Evolutionary conservation across 768 basidiomycete genomes (phyloP).

Genomic region (Rubroboletus satanas): DNA sequence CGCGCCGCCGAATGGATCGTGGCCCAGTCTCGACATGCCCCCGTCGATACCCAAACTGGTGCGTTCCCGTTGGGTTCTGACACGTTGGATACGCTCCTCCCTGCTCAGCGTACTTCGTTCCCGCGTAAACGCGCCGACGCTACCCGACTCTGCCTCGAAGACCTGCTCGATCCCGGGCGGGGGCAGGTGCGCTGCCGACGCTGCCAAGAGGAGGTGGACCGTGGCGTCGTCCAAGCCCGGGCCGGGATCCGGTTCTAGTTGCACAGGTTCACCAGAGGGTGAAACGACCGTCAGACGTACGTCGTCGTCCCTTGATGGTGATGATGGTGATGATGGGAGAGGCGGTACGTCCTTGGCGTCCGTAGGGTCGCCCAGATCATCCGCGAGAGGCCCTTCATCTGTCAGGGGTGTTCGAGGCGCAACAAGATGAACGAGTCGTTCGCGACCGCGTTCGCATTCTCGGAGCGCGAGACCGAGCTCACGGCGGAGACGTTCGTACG

Average conservation of each 20-base stretch:
- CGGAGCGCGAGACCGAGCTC: conserved; percentile 75
- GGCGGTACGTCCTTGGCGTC: not conserved
- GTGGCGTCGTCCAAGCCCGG: conserved; percentile 49
- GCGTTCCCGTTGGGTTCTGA: conserved; percentile 43
- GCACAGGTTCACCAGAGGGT: conserved; percentile 25
- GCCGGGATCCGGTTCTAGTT: not conserved
- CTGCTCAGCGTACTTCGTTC: conserved; percentile 65
- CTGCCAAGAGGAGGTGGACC: conserved; percentile 48
- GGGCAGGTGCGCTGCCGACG: conserved; percentile 54
- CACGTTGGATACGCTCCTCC: conserved; percentile 67
- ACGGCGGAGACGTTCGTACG: conserved; percentile 71
- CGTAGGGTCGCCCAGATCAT: not conserved
- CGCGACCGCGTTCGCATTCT: conserved; percentile 79
- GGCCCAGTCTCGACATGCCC: not conserved
- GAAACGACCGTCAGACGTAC: conserved; percentile 6
- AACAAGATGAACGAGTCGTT: conserved; percentile 55
- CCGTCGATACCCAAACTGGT: not conserved
- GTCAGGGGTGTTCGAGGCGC: conserved; percentile 37
- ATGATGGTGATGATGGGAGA: not conserved
- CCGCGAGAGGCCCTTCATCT: conserved; percentile 34
- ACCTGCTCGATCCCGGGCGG: conserved; percentile 75
- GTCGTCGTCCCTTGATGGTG: not conserved
- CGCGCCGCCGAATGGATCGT: not conserved
- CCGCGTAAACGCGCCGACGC: conserved; percentile 38
- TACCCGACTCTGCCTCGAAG: conserved; percentile 62